These are phyloP conservation scores for Hypoxylon sp. DNA, from an alignment of 2,329 filamentous ascomycete genomes.

Conservation along the genomic window DNA sequence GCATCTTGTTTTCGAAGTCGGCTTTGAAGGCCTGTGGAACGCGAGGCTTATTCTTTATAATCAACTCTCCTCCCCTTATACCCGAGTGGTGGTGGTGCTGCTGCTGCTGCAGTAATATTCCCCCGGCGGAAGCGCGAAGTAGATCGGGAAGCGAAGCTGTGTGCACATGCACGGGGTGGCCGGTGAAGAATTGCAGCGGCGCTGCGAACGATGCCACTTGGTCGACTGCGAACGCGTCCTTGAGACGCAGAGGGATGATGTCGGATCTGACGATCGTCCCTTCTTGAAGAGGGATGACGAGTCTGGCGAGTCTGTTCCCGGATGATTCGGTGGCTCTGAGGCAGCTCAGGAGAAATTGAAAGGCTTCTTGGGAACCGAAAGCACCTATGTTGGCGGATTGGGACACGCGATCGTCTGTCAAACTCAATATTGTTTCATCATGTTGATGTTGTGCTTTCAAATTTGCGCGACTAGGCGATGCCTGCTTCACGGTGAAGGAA, in stretches of 20 bases:
- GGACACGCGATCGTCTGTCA: neutral
- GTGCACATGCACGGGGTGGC: slow-evolving; percentile 22
- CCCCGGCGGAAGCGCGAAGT: slow-evolving; percentile 43
- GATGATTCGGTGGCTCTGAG: slow-evolving; percentile 29
- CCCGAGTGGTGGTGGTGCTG: no score
- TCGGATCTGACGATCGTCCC: slow-evolving; percentile 44
- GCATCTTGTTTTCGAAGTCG: slow-evolving; percentile 43
- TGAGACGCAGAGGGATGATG: slow-evolving; percentile 44
- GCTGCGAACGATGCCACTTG: slow-evolving; percentile 38
- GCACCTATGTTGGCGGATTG: slow-evolving; percentile 17
- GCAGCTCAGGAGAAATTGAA: slow-evolving; percentile 40
- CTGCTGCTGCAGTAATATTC: slow-evolving; percentile 37
- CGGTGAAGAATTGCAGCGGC: slow-evolving; percentile 39
- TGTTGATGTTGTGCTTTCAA: neutral
- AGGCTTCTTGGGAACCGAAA: slow-evolving; percentile 35
- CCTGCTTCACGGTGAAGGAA: slow-evolving; percentile 26
- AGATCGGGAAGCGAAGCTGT: slow-evolving; percentile 34
- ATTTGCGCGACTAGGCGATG: neutral
- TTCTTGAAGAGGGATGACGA: slow-evolving; percentile 40
- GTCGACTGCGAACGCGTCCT: slow-evolving; percentile 39
- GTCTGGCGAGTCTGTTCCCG: slow-evolving; percentile 29
- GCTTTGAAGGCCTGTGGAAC: slow-evolving; percentile 35
- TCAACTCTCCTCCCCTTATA: neutral
- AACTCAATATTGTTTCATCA: slow-evolving; percentile 13
- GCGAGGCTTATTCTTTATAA: neutral